Percentiles rank a stretch among this genome's conserved stretches.
Evolutionary conservation across 768 basidiomycete genomes (phyloP).

Genomic region (Collybia mongolica): DNA sequence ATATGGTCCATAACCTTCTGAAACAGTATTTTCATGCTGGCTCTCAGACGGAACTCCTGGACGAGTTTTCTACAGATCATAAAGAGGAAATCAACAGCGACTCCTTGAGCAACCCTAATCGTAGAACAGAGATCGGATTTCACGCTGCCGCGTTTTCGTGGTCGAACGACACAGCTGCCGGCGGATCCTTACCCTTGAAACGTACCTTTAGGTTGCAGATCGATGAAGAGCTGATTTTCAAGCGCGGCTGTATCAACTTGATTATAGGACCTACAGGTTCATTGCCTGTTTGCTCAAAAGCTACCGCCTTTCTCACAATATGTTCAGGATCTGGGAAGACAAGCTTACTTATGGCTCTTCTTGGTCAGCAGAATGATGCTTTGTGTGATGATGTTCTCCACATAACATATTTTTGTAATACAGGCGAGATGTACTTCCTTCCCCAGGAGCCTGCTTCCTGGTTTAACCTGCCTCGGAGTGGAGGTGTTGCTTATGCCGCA

Average conservation of each 20-base stretch:
- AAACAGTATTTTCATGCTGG: neutral
- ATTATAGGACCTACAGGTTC: conserved; percentile 56
- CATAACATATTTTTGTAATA: neutral
- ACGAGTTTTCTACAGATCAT: conserved; percentile 30
- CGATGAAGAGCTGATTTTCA: conserved; percentile 55
- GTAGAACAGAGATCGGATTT: conserved; percentile 43
- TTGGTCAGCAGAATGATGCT: conserved; percentile 27
- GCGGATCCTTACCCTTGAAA: conserved; percentile 35
- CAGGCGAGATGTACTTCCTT: conserved; percentile 67
- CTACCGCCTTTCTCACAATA: too few relatives aligned
- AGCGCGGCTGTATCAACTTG: conserved; percentile 49
- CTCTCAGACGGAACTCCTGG: conserved; percentile 46
- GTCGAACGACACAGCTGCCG: conserved; percentile 33
- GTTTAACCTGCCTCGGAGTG: conserved; percentile 66
- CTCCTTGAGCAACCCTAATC: conserved; percentile 2
- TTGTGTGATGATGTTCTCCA: neutral
- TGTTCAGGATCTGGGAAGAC: conserved; percentile 50
- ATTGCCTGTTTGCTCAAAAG: too few relatives aligned
- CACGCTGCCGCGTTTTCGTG: conserved; percentile 56
- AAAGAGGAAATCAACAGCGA: conserved; percentile 9
- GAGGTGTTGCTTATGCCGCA: conserved; percentile 76
- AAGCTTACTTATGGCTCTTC: conserved; percentile 61
- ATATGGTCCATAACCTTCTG: neutral
- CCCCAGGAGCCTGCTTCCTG: conserved; percentile 52
- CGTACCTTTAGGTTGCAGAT: conserved; percentile 50